Evolutionary conservation across 768 basidiomycete genomes (phyloP), one percentile per base, ranked within the genome.

Genomic region (Cytidiella melzeri): DNA sequence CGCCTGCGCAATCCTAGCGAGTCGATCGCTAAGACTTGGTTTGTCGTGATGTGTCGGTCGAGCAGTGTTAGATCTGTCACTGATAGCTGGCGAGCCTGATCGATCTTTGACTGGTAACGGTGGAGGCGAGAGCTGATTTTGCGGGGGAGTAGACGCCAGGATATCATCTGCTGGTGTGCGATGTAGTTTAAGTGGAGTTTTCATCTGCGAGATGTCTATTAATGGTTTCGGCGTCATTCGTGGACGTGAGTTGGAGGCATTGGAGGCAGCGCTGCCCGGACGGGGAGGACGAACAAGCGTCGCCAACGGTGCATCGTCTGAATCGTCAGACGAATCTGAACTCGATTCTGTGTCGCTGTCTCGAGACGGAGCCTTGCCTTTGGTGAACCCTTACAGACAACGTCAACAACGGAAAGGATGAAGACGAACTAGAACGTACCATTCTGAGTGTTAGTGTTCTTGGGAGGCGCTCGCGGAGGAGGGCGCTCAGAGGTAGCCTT

Each of bases 241-340:
- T 43, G 39, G 49, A 28, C 45, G 49, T 21, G 64, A 66, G 20
- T 25, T 43, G 44, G 65, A 62, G 4, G 55, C 53, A 9, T 61
- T 61, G 21, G 74, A 75, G 10, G 68, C 61, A 2, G 83, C 73
- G 54, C 82, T 85, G 15, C 83, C 84, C 13, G 87, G 85, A 28
- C 87, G 74, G 42, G 71, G 74, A 10, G 87, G 85, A 0, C 71
- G 70, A 5, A 85, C 67, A 28, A 87, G 69, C 1, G 68, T 72
- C 1, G 83, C 81, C 28, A 91, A 71, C 11, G 87, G 87, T 1
- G 80, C 75, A 55, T 82, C 71, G 50, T 84, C 68, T n/a, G 72
- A 72, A 45, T 78, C 80, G 21, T 50, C 52, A 25, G 74, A 71
- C n/a, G 49, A 48, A 50, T 73, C 61, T 6, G 64, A 63, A 10